Evolutionary conservation across 75 land plant genomes (phyloP).

Genomic region (Sequoiadendron giganteum): DNA sequence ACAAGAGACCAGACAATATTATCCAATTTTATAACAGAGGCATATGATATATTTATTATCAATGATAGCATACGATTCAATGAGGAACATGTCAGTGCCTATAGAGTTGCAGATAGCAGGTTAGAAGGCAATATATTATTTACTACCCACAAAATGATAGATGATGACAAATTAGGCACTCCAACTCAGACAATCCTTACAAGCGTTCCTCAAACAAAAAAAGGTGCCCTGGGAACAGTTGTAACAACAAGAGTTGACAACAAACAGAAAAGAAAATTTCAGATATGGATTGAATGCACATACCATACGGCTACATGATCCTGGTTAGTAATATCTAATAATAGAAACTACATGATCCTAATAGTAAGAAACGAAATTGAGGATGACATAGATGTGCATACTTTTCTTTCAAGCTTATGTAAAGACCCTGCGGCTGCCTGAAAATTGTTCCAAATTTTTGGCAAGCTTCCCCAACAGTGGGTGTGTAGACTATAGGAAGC

Average conservation of each 20-base stretch:
- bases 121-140: neutral
- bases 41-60: slow-evolving; percentile 8
- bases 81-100: neutral
- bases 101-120: neutral
- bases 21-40: neutral
- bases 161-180: too few relatives aligned
- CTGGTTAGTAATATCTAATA: slow-evolving; percentile 4
- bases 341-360: neutral
- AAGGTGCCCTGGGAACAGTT: neutral
- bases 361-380: neutral
- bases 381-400: neutral
- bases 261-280: neutral
- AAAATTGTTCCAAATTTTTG: slow-evolving; percentile 50
- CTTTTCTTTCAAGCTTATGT: slow-evolving; percentile 43
- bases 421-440: slow-evolving; percentile 42
- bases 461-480: slow-evolving; percentile 49
- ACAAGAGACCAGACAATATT: neutral
- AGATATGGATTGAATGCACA: neutral
- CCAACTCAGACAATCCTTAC: neutral
- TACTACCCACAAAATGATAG: neutral
- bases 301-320: neutral
- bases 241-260: neutral
- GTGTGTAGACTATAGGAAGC: slow-evolving; percentile 55
- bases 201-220: neutral
- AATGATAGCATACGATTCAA: neutral